Percentiles rank a stretch among this genome's conserved stretches.
phyloP scores from a whole-genome alignment of 768 basidiomycete genomes.

The Mycena metata region DNA sequence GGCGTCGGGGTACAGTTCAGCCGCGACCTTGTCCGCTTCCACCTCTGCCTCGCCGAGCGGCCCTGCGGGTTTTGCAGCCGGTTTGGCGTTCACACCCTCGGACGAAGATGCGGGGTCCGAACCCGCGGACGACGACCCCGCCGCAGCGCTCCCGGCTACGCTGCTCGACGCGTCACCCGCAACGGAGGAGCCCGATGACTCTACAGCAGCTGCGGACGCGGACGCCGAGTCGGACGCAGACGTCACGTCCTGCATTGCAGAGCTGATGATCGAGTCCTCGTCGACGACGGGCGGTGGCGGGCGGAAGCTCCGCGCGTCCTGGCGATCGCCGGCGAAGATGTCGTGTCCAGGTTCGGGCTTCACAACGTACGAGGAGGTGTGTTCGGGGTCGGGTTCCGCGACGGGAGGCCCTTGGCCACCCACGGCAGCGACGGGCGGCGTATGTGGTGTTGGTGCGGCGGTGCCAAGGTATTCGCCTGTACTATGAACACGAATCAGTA shows the following conservation, averaged over 20 bases:
- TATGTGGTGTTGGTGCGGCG: conserved; percentile 54
- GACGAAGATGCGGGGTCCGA: conserved; percentile 30
- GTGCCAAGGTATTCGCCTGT: conserved; percentile 65
- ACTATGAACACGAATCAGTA: conserved; percentile 52
- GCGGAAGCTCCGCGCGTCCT: conserved; percentile 61
- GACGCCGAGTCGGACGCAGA: background rate
- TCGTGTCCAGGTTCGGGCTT: conserved; percentile 82
- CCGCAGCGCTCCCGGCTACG: background rate
- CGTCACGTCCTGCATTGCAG: conserved; percentile 14
- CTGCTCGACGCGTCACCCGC: background rate
- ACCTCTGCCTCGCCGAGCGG: conserved; percentile 64
- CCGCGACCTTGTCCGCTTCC: conserved; percentile 64
- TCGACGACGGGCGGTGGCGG: conserved; percentile 41
- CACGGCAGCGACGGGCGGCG: conserved; percentile 58
- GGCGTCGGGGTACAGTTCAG: conserved; percentile 67
- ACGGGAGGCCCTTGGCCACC: conserved; percentile 32
- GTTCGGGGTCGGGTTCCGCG: conserved; percentile 41
- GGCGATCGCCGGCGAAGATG: conserved; percentile 71
- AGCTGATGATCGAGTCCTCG: conserved; percentile 53
- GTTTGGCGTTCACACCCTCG: conserved; percentile 21
- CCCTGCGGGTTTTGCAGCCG: conserved; percentile 48
- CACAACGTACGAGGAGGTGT: conserved; percentile 58
- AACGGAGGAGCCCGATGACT: conserved; percentile 3
- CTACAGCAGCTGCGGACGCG: conserved; percentile 7
- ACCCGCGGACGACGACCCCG: conserved; percentile 22